A percentile compares a stretch with the other conserved stretches of the same genome.
Conservation (phyloP, 1,284 basidiomycete species). For the Melampsora abietis-canadensis region DNA sequence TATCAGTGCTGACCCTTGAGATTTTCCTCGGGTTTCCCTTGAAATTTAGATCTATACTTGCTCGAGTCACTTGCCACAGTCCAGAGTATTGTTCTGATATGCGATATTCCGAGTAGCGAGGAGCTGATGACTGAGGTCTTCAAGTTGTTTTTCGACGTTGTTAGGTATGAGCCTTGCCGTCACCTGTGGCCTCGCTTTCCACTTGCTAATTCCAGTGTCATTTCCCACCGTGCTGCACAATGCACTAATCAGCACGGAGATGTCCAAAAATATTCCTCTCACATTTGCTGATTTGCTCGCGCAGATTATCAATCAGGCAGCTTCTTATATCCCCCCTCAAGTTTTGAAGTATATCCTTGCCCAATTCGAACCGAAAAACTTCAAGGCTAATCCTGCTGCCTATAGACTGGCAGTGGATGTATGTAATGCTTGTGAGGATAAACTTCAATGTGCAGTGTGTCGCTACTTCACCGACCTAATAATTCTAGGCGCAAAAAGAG, state of each 20-base stretch:
- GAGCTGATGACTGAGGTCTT: slow-evolving; percentile 81
- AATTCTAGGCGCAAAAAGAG: slow-evolving; percentile 57
- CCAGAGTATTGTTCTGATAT: slow-evolving; percentile 88
- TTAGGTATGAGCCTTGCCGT: slow-evolving; percentile 57
- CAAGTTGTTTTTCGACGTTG: slow-evolving; percentile 73
- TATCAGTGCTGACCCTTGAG: not conserved
- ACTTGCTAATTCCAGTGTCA: not conserved
- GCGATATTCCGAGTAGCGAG: slow-evolving; percentile 81
- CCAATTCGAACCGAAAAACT: slow-evolving; percentile 78
- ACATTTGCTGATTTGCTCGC: slow-evolving; percentile 84
- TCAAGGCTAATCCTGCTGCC: slow-evolving; percentile 58
- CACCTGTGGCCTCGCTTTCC: not conserved
- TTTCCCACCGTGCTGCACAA: not conserved
- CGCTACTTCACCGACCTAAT: slow-evolving; percentile 84
- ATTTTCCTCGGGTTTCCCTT: not conserved
- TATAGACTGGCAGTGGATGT: slow-evolving; percentile 83
- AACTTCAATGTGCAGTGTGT: slow-evolving; percentile 81
- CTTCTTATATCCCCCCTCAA: slow-evolving; percentile 64
- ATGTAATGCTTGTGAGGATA: slow-evolving; percentile 76
- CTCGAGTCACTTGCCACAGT: slow-evolving; percentile 87
- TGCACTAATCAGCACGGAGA: slow-evolving; percentile 59
- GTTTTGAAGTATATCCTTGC: slow-evolving; percentile 77
- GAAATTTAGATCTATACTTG: slow-evolving; percentile 67
- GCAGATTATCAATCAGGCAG: slow-evolving; percentile 81
- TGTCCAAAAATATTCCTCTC: slow-evolving; percentile 83